Evolutionary conservation across 2,329 filamentous ascomycete genomes (phyloP), one percentile per base, ranked within the genome.

Genomic region (Cadophora malorum): DNA sequence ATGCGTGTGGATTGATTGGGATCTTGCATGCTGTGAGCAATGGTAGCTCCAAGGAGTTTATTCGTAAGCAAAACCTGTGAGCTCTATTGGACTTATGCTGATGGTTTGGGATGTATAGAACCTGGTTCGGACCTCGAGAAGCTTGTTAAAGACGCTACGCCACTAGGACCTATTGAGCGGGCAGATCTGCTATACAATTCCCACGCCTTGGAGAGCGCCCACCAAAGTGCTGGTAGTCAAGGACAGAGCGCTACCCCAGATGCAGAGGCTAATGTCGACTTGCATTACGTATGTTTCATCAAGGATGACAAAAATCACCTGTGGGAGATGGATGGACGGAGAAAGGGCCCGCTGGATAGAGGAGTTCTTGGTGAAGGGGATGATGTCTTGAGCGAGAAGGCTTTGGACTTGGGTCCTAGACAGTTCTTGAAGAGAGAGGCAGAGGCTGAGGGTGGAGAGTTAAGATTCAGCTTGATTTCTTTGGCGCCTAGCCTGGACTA

Each of bases 211-310:
- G 95, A 96, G 67, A 84, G 80, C 12, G 94, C 94, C 7, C 94
- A 98, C 80, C 87, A 88, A 62, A 87, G 87, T 69, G 94, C 94
- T n/a, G 96, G 95, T 8, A 97, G 79, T 89, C 94, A 71, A 94
- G 95, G 84, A 81, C 84, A 64, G 80, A 82, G 64, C 87, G 91
- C 77, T 89, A 92, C 94, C 0, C 96, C 96, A 0, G 82, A 86
- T 66, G 93, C 94, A 10, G 86, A 73, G 33, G 93, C 92, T 75
- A 87, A 91, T 73, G 85, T 97, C 21, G 95, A 98, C 79, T 83
- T 98, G 75, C 96, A 98, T 81, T 98, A 96, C 78, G 95, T 98
- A 56, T 96, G 93, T 77, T 98, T 98, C 79, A 91, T 96, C 61
- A 96, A 95, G 82, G 83, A 83, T 90, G 66, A 38, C 80, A 56